phyloP scores from a whole-genome alignment of 257 asterid species.

The Penstemon newberryi region DNA sequence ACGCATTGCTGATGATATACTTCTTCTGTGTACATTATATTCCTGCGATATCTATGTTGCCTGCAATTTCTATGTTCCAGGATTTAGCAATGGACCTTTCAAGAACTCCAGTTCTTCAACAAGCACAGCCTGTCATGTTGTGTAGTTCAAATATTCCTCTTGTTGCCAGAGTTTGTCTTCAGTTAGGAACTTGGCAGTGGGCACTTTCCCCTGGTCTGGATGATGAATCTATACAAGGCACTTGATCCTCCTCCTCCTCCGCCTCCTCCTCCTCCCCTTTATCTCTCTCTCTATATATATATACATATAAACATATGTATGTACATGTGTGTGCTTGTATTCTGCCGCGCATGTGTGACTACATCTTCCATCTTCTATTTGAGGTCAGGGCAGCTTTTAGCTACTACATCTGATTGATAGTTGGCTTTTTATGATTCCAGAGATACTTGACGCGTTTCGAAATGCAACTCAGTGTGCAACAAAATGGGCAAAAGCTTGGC shows the following conservation, averaged over 20 bases:
- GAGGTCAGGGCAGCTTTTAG: constrained; percentile 21
- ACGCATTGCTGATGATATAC: background rate
- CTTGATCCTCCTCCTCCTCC: constrained; percentile 15
- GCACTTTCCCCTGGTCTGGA: constrained; percentile 90
- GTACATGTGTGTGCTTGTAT: background rate
- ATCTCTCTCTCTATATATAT: background rate
- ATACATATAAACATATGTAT: background rate
- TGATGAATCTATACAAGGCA: constrained; percentile 91
- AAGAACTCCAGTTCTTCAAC: constrained; percentile 60
- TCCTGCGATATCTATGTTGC: constrained; percentile 28
- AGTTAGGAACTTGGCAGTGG: constrained; percentile 94
- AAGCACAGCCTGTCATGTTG: constrained; percentile 57
- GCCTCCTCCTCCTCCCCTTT: constrained; percentile 14
- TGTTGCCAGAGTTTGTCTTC: constrained; percentile 81
- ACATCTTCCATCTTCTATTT: constrained; percentile 21
- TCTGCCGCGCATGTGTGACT: background rate
- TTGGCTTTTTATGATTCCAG: constrained; percentile 46
- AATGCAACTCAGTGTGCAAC: constrained; percentile 87
- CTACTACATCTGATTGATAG: constrained; percentile 23
- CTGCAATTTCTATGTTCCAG: constrained; percentile 44
- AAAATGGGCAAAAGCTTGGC: constrained; percentile 98
- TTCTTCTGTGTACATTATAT: constrained; percentile 11
- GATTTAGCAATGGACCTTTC: constrained; percentile 88
- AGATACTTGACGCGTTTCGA: constrained; percentile 80
- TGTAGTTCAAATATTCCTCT: constrained; percentile 73